phyloP scores from a whole-genome alignment of 2,329 filamentous ascomycete species.

The Ascochyta lentis region DNA sequence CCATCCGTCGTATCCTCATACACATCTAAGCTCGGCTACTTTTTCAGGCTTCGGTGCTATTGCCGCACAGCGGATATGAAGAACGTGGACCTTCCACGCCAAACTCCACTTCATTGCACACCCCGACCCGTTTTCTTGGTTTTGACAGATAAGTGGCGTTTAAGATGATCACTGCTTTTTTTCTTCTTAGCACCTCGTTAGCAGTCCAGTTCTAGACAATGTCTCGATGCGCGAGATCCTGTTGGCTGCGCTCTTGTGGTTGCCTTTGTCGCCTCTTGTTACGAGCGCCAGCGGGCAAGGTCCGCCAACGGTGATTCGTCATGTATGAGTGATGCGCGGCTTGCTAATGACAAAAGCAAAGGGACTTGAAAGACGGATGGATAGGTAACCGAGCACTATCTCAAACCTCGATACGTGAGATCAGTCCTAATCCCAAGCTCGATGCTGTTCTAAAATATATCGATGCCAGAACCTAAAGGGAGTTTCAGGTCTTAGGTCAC shows the following conservation, averaged over 20 bases:
- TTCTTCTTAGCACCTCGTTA: neutral
- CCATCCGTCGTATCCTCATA: conserved; percentile 1
- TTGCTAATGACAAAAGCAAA: conserved; percentile 1
- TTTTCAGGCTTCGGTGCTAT: conserved; percentile 8
- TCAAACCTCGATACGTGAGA: neutral
- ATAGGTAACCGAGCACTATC: neutral
- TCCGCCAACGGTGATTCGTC: conserved; percentile 2
- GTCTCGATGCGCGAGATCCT: neutral
- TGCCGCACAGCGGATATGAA: neutral
- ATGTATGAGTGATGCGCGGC: neutral
- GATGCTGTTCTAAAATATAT: no score
- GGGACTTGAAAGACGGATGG: neutral
- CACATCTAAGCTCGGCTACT: conserved; percentile 1
- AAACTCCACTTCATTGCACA: neutral
- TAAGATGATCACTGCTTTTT: neutral
- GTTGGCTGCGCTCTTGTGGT: neutral
- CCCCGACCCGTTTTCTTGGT: conserved; percentile 1
- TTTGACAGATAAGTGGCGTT: conserved; percentile 5
- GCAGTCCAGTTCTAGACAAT: neutral
- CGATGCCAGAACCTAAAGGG: no score
- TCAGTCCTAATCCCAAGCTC: no score
- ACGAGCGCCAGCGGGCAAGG: neutral
- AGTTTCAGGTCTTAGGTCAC: neutral
- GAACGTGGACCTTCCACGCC: conserved; percentile 1
- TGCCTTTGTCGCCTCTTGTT: conserved; percentile 4